A percentile compares a stretch with the other conserved stretches of the same genome.
Conservation (phyloP, 257 asterid species). For the Salvia rosmarinus region DNA sequence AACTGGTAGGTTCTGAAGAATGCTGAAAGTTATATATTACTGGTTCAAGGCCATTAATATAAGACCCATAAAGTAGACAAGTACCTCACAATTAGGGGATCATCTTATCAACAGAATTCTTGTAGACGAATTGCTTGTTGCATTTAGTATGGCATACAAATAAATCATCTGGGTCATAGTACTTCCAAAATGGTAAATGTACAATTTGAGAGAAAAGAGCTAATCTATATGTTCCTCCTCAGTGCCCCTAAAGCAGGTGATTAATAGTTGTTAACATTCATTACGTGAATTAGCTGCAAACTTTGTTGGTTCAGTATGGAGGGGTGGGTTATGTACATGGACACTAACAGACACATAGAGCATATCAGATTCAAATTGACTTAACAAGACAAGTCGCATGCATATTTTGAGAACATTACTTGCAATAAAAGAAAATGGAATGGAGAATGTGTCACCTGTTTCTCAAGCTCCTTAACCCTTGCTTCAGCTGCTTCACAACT, state of each 20-base stretch:
- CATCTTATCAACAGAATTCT: background rate
- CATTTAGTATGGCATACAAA: slow-evolving; percentile 16
- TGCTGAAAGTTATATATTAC: slow-evolving; percentile 14
- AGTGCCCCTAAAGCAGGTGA: slow-evolving; percentile 9
- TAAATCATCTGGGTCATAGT: background rate
- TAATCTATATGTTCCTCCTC: slow-evolving; percentile 13
- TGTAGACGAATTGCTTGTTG: background rate
- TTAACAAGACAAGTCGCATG: slow-evolving; percentile 4
- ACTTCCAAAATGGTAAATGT: slow-evolving; percentile 1
- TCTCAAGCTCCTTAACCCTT: slow-evolving; percentile 95
- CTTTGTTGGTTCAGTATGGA: slow-evolving; percentile 7
- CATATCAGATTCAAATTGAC: background rate
- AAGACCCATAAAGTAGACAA: slow-evolving; percentile 17
- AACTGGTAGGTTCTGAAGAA: slow-evolving; percentile 3
- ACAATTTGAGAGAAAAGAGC: slow-evolving; percentile 12
- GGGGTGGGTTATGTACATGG: slow-evolving; percentile 4
- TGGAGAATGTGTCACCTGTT: slow-evolving; percentile 60
- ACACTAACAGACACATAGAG: slow-evolving; percentile 1
- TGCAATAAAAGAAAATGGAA: slow-evolving; percentile 19
- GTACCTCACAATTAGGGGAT: background rate
- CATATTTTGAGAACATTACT: slow-evolving; percentile 26
- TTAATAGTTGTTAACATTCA: background rate
- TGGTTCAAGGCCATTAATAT: slow-evolving; percentile 7
- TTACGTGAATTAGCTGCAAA: slow-evolving; percentile 9
- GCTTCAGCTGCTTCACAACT: slow-evolving; percentile 80